These are phyloP conservation scores for Geotrichum candidum DNA, from an alignment of 1,139 yeast species.

Conservation along the genomic window DNA sequence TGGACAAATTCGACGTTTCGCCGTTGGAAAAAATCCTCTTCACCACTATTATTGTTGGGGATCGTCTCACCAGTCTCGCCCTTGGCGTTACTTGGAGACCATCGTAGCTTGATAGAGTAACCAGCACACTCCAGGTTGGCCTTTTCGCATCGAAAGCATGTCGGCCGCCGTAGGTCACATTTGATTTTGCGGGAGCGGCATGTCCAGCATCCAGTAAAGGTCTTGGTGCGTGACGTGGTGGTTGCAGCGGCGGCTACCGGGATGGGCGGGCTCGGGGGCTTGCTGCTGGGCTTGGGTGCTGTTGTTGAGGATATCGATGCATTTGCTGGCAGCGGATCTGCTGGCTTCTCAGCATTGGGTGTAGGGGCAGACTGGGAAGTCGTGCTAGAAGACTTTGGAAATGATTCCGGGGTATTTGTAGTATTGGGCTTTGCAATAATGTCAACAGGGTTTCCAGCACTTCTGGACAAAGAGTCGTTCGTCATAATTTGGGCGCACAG, in stretches of 20 bases:
- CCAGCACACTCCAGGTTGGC: conserved; percentile 70
- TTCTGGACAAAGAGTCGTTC: background rate
- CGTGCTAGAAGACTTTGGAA: background rate
- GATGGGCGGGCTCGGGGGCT: background rate
- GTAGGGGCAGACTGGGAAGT: background rate
- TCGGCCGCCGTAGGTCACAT: conserved; percentile 52
- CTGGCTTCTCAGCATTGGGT: background rate
- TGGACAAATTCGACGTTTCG: conserved; percentile 65
- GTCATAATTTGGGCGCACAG: background rate
- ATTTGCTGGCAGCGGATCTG: background rate
- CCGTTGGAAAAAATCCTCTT: conserved; percentile 53
- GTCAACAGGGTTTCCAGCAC: background rate
- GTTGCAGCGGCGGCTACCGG: background rate
- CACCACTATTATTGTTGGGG: conserved; percentile 23
- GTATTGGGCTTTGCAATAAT: background rate
- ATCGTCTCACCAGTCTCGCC: conserved; percentile 23
- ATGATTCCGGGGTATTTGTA: background rate
- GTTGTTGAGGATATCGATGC: background rate
- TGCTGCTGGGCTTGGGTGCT: background rate
- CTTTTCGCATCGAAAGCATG: conserved; percentile 48
- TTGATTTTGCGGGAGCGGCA: conserved; percentile 56
- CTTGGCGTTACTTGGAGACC: conserved; percentile 44
- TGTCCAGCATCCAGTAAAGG: conserved; percentile 60
- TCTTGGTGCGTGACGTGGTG: conserved; percentile 36
- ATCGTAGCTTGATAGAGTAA: conserved; percentile 69